These are phyloP conservation scores for Stagonosporopsis vannaccii DNA, from an alignment of 2,329 filamentous ascomycete species.

Conservation along the genomic window DNA sequence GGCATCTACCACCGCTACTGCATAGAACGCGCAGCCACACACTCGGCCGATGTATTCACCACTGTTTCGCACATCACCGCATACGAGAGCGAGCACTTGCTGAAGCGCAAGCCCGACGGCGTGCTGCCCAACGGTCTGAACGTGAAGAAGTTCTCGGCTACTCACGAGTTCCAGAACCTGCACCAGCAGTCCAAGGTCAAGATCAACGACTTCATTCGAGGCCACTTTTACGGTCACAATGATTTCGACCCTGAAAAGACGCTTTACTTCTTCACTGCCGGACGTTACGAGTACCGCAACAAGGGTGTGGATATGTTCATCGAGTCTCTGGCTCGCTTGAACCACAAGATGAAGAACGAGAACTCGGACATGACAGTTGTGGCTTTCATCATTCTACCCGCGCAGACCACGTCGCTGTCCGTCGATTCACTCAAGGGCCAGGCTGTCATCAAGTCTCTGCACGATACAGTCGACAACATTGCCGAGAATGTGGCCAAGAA, in stretches of 20 bases:
- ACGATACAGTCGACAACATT: slow-evolving; percentile 91
- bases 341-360: slow-evolving; percentile 84
- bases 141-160: slow-evolving; percentile 97
- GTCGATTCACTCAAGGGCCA: slow-evolving; percentile 97
- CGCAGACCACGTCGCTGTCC: slow-evolving; percentile 91
- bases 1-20: slow-evolving; percentile 99
- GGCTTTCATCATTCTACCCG: slow-evolving; percentile 98
- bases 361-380: slow-evolving; percentile 94
- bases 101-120: slow-evolving; percentile 97
- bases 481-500: slow-evolving; percentile 91
- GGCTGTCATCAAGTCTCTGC: slow-evolving; percentile 93
- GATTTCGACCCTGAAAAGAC: slow-evolving; percentile 98
- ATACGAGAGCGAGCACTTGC: slow-evolving; percentile 94
- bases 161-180: slow-evolving; percentile 98
- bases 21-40: slow-evolving; percentile 92
- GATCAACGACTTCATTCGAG: slow-evolving; percentile 97
- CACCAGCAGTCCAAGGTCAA: slow-evolving; percentile 97
- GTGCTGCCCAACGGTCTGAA: slow-evolving; percentile 97
- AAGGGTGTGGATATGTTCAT: slow-evolving; percentile 99
- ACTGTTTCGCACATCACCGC: slow-evolving; percentile 99
- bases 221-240: slow-evolving; percentile 98
- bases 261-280: slow-evolving; percentile 95
- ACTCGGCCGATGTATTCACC: slow-evolving; percentile 95
- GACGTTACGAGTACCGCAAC: slow-evolving; percentile 96
- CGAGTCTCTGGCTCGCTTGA: slow-evolving; percentile 90